These are phyloP conservation scores for Clarireedia paspali DNA, from an alignment of 2,329 filamentous ascomycete genomes.

Conservation along the genomic window DNA sequence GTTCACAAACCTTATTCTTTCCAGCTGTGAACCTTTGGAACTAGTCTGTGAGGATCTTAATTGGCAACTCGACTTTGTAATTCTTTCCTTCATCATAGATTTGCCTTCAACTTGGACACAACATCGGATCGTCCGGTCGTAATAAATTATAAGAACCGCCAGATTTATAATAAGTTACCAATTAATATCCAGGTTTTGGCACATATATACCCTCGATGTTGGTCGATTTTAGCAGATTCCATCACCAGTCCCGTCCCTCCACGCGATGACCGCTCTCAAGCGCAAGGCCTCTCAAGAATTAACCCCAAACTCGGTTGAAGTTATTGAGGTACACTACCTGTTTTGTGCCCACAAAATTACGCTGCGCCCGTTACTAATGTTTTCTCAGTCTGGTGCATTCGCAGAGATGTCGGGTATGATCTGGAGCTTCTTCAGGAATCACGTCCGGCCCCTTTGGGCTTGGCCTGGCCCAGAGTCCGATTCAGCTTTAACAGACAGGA, in stretches of 20 bases:
- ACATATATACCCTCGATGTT: neutral
- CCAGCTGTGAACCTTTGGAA: neutral
- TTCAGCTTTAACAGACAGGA: no score
- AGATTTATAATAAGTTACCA: neutral
- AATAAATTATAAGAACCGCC: neutral
- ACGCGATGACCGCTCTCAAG: conserved; percentile 15
- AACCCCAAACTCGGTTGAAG: conserved; percentile 12
- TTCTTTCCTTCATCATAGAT: conserved; percentile 5
- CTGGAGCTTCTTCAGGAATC: no score
- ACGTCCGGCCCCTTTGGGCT: no score
- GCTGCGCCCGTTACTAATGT: no score
- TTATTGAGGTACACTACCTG: conserved; percentile 9
- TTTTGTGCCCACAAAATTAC: neutral
- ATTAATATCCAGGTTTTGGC: neutral
- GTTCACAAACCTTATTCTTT: conserved; percentile 1
- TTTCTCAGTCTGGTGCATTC: no score
- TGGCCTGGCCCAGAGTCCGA: no score
- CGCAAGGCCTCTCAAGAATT: conserved; percentile 21
- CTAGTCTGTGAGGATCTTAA: neutral
- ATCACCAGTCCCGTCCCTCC: neutral
- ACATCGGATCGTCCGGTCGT: neutral
- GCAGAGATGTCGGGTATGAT: no score
- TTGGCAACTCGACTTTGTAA: no score
- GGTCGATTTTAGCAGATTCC: neutral
- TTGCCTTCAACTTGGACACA: neutral